phyloP scores from a whole-genome alignment of 2,329 filamentous ascomycete species.

The Arthrobotrys entomopaga region DNA sequence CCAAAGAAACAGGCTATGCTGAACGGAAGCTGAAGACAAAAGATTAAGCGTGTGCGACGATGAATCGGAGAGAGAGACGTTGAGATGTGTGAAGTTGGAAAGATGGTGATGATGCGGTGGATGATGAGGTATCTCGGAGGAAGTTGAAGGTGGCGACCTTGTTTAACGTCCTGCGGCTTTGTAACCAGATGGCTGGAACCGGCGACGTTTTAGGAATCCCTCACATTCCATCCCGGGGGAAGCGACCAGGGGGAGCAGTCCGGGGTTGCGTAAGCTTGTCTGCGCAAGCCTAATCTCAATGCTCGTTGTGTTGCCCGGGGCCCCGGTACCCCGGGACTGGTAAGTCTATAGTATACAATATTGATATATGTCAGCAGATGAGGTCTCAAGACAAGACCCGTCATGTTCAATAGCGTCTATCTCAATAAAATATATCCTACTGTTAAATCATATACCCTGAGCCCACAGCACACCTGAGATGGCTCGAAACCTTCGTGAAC shows the following conservation, averaged over 20 bases:
- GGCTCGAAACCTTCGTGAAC: too few relatives aligned
- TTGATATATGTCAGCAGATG: constrained; percentile 12
- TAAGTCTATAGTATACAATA: too few relatives aligned
- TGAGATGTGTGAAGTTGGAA: constrained; percentile 18
- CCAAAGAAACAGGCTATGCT: constrained; percentile 2
- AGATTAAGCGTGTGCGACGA: constrained; percentile 3
- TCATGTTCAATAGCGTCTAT: background rate
- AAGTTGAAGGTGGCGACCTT: constrained; percentile 11
- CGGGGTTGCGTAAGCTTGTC: constrained; percentile 62
- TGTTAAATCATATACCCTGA: too few relatives aligned
- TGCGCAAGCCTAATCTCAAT: constrained; percentile 57
- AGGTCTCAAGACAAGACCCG: constrained; percentile 2
- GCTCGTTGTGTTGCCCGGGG: too few relatives aligned
- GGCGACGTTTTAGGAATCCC: constrained; percentile 21
- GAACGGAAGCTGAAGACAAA: background rate
- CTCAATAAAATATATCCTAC: too few relatives aligned
- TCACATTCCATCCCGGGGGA: background rate
- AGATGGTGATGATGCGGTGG: background rate
- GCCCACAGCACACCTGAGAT: too few relatives aligned
- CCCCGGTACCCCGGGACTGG: constrained; percentile 65
- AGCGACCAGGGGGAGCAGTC: too few relatives aligned
- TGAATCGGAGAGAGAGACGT: background rate
- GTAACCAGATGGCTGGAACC: constrained; percentile 22
- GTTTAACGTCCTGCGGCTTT: constrained; percentile 13
- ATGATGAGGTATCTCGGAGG: constrained; percentile 17